These are phyloP conservation scores for Staphylotrichum tortipilum DNA, from an alignment of 495 filamentous ascomycete genomes.

Conservation along the genomic window DNA sequence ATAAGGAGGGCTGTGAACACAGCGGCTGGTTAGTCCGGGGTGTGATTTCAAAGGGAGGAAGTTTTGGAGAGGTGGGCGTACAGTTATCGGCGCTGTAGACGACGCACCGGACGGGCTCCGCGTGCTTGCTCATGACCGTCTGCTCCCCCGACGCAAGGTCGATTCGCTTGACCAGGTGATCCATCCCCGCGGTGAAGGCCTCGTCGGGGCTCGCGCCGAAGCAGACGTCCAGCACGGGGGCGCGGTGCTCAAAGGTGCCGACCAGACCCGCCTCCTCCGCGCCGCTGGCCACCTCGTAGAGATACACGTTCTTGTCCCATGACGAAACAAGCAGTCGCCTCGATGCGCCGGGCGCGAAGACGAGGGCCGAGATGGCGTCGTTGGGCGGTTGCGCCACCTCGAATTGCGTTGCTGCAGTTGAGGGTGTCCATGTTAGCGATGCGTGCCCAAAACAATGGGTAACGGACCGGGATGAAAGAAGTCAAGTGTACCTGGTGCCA, in stretches of 20 bases:
- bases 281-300: slow-evolving; percentile 61
- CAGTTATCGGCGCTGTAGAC: slow-evolving; percentile 70
- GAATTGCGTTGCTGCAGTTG: slow-evolving; percentile 53
- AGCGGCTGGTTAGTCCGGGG: slow-evolving; percentile 11
- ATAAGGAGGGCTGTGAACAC: slow-evolving; percentile 51
- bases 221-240: slow-evolving; percentile 84
- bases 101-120: slow-evolving; percentile 68
- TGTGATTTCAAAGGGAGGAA: not conserved
- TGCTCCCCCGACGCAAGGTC: slow-evolving; percentile 63
- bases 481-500: slow-evolving; percentile 30
- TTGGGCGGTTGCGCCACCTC: slow-evolving; percentile 69
- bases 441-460: no score
- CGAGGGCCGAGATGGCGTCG: slow-evolving; percentile 79
- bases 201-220: slow-evolving; percentile 74
- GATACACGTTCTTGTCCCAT: slow-evolving; percentile 87
- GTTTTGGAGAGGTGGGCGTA: slow-evolving; percentile 30
- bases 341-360: slow-evolving; percentile 63
- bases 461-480: no score
- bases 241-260: slow-evolving; percentile 68
- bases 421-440: no score
- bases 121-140: slow-evolving; percentile 69
- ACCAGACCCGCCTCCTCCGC: slow-evolving; percentile 54
- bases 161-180: slow-evolving; percentile 75
- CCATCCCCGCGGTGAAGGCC: slow-evolving; percentile 76
- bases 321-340: slow-evolving; percentile 78